Evolutionary conservation across 768 basidiomycete genomes (phyloP).

Genomic region (Lactifluus piperatus): DNA sequence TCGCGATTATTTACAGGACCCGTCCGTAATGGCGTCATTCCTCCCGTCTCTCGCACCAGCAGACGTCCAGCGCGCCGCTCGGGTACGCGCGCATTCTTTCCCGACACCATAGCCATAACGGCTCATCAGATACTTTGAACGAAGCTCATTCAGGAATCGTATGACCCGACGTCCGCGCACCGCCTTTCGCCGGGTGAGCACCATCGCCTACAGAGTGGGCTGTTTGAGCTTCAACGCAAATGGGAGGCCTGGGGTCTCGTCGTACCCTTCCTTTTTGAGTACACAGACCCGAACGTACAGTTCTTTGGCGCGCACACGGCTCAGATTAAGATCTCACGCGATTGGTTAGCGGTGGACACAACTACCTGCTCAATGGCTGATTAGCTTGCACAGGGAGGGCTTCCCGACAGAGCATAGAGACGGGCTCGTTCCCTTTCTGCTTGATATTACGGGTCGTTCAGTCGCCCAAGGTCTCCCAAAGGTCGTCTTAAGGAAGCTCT

Average conservation of each 20-base stretch:
- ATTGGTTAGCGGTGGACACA: conserved; percentile 54
- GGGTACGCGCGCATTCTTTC: conserved; percentile 34
- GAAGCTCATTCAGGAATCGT: conserved; percentile 64
- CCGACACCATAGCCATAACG: neutral
- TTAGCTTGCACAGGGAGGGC: conserved; percentile 45
- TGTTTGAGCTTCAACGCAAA: conserved; percentile 67
- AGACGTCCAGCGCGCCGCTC: conserved; percentile 50
- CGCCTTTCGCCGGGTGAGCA: conserved; percentile 48
- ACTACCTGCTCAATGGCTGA: neutral
- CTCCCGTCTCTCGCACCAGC: conserved; percentile 43
- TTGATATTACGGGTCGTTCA: conserved; percentile 62
- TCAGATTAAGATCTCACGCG: conserved; percentile 88
- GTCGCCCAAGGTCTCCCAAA: conserved; percentile 50
- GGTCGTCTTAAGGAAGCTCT: conserved; percentile 78
- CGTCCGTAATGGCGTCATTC: conserved; percentile 26
- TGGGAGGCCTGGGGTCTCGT: conserved; percentile 82
- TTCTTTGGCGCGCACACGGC: conserved; percentile 94
- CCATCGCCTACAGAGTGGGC: conserved; percentile 57
- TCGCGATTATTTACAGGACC: neutral
- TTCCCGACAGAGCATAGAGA: conserved; percentile 56
- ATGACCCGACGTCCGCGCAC: conserved; percentile 37
- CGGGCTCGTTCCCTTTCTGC: conserved; percentile 53
- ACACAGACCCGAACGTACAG: conserved; percentile 74
- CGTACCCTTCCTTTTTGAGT: conserved; percentile 55
- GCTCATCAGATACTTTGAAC: neutral